Percentiles rank a stretch among this genome's conserved stretches.
These are phyloP conservation scores for Gymnopilus junonius DNA, from an alignment of 768 basidiomycete species.

Conservation along the genomic window DNA sequence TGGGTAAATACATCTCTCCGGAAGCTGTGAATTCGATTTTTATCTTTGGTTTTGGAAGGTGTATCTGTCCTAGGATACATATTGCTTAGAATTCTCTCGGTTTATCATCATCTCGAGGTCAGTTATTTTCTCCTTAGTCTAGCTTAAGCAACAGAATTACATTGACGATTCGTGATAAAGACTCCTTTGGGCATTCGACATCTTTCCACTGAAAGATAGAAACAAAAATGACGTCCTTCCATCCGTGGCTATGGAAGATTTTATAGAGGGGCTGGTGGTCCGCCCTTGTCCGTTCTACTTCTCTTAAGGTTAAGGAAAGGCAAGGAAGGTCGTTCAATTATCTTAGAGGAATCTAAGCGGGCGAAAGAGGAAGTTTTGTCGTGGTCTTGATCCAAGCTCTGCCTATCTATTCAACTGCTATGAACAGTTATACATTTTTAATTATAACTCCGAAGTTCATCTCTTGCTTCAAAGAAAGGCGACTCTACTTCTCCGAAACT, in stretches of 20 bases:
- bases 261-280: slow-evolving; percentile 18
- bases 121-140: no score
- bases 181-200: slow-evolving; percentile 27
- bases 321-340: slow-evolving; percentile 5
- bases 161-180: neutral
- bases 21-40: slow-evolving; percentile 19
- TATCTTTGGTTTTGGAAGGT: slow-evolving; percentile 31
- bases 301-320: slow-evolving; percentile 9
- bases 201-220: slow-evolving; percentile 16
- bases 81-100: slow-evolving; percentile 29
- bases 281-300: slow-evolving; percentile 19
- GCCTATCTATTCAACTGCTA: no score
- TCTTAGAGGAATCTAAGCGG: slow-evolving; percentile 12
- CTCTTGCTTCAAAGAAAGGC: no score
- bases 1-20: slow-evolving; percentile 9
- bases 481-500: no score
- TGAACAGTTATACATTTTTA: no score
- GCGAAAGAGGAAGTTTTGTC: slow-evolving; percentile 7
- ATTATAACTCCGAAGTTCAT: no score
- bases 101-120: slow-evolving; percentile 26
- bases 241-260: slow-evolving; percentile 11
- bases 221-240: slow-evolving; percentile 17
- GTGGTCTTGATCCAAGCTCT: no score
- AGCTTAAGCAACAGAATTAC: neutral
- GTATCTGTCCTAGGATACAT: slow-evolving; percentile 32